These are phyloP conservation scores for Hyaloscypha variabilis DNA, from an alignment of 495 filamentous ascomycete species.

Conservation along the genomic window DNA sequence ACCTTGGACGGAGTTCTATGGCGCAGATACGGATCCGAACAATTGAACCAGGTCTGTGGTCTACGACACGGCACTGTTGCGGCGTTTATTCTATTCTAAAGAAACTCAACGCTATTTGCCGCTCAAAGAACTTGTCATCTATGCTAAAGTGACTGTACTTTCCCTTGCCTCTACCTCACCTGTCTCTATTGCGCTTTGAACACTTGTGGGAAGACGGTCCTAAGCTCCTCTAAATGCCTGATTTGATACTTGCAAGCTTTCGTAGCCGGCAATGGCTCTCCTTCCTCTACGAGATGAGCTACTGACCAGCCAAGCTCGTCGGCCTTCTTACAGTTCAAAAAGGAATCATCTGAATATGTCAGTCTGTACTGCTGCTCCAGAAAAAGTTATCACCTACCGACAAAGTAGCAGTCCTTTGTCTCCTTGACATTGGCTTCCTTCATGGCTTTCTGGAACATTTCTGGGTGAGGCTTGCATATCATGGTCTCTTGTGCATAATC, in stretches of 20 bases:
- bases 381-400: constrained; percentile 59
- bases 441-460: constrained; percentile 86
- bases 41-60: background rate
- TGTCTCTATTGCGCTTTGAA: constrained; percentile 54
- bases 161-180: background rate
- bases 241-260: constrained; percentile 71
- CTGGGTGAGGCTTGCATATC: constrained; percentile 80
- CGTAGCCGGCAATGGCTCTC: constrained; percentile 55
- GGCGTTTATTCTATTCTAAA: constrained; percentile 22
- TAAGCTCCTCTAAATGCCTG: constrained; percentile 70
- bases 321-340: constrained; percentile 71
- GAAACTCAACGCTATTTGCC: background rate
- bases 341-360: constrained; percentile 71
- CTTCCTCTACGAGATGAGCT: constrained; percentile 80
- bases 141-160: background rate
- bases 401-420: constrained; percentile 75
- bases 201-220: constrained; percentile 72
- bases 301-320: constrained; percentile 77
- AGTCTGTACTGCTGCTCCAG: constrained; percentile 23
- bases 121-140: background rate
- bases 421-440: constrained; percentile 61
- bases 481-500: constrained; percentile 73
- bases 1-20: constrained; percentile 19
- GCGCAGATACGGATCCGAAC: background rate
- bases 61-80: background rate